phyloP scores from a whole-genome alignment of 441 rosid species.

The Viola pubescens region DNA sequence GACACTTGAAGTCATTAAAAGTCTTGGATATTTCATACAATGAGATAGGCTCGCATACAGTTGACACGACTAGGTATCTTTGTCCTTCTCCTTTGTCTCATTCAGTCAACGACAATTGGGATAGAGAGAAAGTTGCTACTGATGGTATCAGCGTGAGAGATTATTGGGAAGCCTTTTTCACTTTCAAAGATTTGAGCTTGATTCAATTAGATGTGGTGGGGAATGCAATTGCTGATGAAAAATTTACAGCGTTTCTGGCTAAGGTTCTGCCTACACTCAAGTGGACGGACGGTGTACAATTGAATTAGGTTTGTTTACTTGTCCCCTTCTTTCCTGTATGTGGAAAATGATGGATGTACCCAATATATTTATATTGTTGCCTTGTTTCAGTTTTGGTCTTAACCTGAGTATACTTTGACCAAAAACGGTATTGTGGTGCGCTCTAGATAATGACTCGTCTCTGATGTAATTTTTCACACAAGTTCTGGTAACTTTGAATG shows the following conservation, averaged over 20 bases:
- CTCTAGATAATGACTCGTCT: too few species aligned
- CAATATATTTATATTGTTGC: too few species aligned
- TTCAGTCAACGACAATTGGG: constrained; percentile 35
- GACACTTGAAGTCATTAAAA: constrained; percentile 49
- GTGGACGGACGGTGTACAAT: constrained; percentile 49
- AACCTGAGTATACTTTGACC: too few species aligned
- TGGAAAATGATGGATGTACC: too few species aligned
- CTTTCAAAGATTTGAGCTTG: constrained; percentile 51
- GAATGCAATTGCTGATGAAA: constrained; percentile 49
- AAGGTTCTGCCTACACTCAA: constrained; percentile 54
- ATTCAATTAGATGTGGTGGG: constrained; percentile 57
- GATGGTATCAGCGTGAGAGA: constrained; percentile 23
- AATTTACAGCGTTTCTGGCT: constrained; percentile 42
- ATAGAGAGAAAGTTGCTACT: constrained; percentile 22
- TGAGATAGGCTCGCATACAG: constrained; percentile 66
- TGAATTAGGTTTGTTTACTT: constrained; percentile 18
- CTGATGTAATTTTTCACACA: too few species aligned
- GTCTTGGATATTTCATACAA: constrained; percentile 70
- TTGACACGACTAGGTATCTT: constrained; percentile 65
- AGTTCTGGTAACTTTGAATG: too few species aligned
- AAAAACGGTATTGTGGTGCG: too few species aligned
- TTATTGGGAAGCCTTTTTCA: constrained; percentile 63
- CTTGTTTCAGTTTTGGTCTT: too few species aligned
- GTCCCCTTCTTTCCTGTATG: too few species aligned
- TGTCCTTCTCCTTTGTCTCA: constrained; percentile 76